phyloP scores from a whole-genome alignment of 768 basidiomycete species.

The Trametopsis cervina region DNA sequence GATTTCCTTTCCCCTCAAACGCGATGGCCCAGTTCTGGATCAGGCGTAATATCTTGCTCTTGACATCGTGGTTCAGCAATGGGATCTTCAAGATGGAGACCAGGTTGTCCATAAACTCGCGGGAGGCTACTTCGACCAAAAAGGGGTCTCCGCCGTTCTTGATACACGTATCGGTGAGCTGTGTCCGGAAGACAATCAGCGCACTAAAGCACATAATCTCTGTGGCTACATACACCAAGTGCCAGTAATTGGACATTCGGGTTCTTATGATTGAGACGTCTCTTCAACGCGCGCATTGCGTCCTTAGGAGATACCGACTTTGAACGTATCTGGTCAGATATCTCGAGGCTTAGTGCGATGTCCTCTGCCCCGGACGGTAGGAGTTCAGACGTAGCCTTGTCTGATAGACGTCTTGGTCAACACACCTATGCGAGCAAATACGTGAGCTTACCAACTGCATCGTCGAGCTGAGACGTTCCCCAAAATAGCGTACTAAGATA shows the following conservation, averaged over 20 bases:
- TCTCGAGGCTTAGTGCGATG: conserved; percentile 89
- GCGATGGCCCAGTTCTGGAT: conserved; percentile 95
- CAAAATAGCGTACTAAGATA: conserved; percentile 65
- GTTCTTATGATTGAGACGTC: conserved; percentile 87
- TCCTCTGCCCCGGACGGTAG: conserved; percentile 80
- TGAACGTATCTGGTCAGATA: conserved; percentile 94
- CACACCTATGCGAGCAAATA: background rate
- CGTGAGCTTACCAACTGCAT: conserved; percentile 60
- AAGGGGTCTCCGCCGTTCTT: conserved; percentile 98
- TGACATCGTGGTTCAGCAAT: conserved; percentile 73
- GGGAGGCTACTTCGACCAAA: conserved; percentile 71
- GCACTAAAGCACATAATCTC: background rate
- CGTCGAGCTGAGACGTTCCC: conserved; percentile 80
- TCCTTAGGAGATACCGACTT: conserved; percentile 81
- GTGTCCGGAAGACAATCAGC: conserved; percentile 8
- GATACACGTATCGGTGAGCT: conserved; percentile 88
- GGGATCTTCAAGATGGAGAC: conserved; percentile 82
- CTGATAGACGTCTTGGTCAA: conserved; percentile 36
- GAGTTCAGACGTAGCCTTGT: conserved; percentile 91
- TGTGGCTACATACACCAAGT: conserved; percentile 60
- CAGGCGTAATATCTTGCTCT: conserved; percentile 64
- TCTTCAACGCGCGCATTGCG: conserved; percentile 84
- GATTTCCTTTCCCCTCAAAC: conserved; percentile 71
- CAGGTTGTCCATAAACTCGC: conserved; percentile 92
- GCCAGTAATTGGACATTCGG: conserved; percentile 90